These are phyloP conservation scores for Vitis riparia DNA, from an alignment of 164 flowering plant species.

Conservation along the genomic window DNA sequence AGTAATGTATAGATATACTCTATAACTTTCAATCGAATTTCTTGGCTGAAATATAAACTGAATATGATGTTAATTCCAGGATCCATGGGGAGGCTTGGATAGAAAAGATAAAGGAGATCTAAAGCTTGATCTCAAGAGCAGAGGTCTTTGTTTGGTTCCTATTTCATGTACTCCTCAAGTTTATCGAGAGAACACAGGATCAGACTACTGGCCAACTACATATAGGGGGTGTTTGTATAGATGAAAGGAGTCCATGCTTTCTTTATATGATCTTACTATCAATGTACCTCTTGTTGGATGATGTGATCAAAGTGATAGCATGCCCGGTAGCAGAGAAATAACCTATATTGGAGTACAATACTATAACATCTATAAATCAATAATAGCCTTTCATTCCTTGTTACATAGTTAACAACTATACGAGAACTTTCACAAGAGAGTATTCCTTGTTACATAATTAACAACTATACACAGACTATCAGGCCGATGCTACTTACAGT, in stretches of 20 bases:
- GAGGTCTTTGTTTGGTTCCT: conserved; percentile 71
- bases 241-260: conserved; percentile 20
- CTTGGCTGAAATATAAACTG: neutral
- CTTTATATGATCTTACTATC: neutral
- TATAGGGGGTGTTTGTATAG: conserved; percentile 69
- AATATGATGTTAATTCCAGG: conserved; percentile 28
- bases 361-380: too few relatives aligned
- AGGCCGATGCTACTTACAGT: too few relatives aligned
- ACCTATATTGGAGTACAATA: too few relatives aligned
- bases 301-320: too few relatives aligned
- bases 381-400: too few relatives aligned
- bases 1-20: neutral
- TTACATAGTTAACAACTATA: too few relatives aligned
- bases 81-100: conserved; percentile 58
- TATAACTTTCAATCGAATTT: neutral
- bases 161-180: conserved; percentile 58
- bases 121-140: conserved; percentile 50
- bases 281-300: neutral
- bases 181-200: conserved; percentile 54
- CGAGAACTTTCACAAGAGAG: too few relatives aligned
- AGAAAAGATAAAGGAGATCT: conserved; percentile 44
- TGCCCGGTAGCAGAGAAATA: too few relatives aligned
- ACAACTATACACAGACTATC: too few relatives aligned
- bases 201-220: conserved; percentile 70
- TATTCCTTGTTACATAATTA: too few relatives aligned